Base-by-base conservation (phyloP, 2,329 filamentous ascomycete species). In the Paracorniculantispora psalliotae region DNA sequence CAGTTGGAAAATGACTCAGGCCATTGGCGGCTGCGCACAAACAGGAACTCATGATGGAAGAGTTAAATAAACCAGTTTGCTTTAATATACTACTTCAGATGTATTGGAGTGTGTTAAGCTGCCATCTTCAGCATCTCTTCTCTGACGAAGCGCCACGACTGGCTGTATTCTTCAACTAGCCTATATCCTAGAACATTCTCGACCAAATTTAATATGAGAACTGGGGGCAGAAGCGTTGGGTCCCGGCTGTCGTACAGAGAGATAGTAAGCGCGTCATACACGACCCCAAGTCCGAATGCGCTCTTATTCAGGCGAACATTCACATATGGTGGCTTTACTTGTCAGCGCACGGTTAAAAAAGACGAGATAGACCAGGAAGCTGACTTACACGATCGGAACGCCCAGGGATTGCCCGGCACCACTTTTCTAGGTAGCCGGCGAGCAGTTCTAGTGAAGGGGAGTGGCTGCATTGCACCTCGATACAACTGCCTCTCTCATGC, bases 381-480 rank as follows among this genome's bases (percentile, higher is more conserved):
- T 62, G 28, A 57, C 53, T 57, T 49, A 57, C 53, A 41, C 53
- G 53, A 21, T 57, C 43, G 43, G 53, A 48, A 23, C 53, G 43
- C 30, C 33, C 12, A n/a, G 53, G 30, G 21, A 48, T 48, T 3
- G 72, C 67, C 43, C 74, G 72, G 48, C 74, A 77, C 78, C 79
- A 81, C 37, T 73, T 74, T 65, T 73, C 74, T 2, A 82, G 65
- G 59, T 82, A 82, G 1, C 75, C 72, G 3, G 71, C 69, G 7
- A 82, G 63, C 17, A 81, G 66, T 55, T 77, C 68, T 28, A 81
- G 65, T 0, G 76, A 78, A 4, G 73, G 73, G 43, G 73, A 74
- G 65, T 83, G 80, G 51, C 77, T 81, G 53, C 75, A 72, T 51
- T 80, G 73, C 12, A 82, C 67, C 50, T 76, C 73, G 10, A 81